Percentiles rank a stretch among this genome's conserved stretches.
phyloP scores from a whole-genome alignment of 2,329 filamentous ascomycete genomes.

The Fusarium nodosum region DNA sequence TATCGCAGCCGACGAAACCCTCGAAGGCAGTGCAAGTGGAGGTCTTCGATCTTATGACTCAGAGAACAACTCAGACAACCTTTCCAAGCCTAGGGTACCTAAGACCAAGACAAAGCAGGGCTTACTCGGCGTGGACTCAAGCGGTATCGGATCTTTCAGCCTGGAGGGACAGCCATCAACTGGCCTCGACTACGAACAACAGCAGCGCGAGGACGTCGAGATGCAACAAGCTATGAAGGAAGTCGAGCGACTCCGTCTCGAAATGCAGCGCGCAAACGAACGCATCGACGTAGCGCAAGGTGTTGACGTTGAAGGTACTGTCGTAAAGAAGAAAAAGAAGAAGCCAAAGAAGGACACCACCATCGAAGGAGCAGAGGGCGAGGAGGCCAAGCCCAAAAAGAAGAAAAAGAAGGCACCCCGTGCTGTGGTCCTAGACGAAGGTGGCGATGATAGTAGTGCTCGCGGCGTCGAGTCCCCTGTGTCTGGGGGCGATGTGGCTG shows the following conservation, averaged over 20 bases:
- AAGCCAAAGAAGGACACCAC: constrained; percentile 61
- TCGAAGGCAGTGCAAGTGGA: constrained; percentile 67
- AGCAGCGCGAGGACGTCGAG: constrained; percentile 84
- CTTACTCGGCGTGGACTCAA: constrained; percentile 88
- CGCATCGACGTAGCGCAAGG: constrained; percentile 78
- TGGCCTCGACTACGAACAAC: constrained; percentile 71
- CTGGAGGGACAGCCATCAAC: constrained; percentile 65
- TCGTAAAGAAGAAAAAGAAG: constrained; percentile 75
- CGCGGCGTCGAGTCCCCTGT: constrained; percentile 37
- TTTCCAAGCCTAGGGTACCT: constrained; percentile 63
- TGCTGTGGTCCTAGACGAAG: constrained; percentile 30
- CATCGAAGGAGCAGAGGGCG: constrained; percentile 35
- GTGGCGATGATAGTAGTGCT: constrained; percentile 39
- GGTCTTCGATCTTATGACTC: constrained; percentile 65
- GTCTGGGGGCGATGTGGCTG: constrained; percentile 48
- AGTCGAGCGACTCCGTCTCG: constrained; percentile 85
- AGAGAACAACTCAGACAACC: constrained; percentile 64
- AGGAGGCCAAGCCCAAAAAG: constrained; percentile 44
- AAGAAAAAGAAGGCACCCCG: constrained; percentile 54
- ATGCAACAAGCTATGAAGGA: constrained; percentile 91
- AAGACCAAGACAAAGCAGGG: constrained; percentile 72
- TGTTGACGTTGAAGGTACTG: constrained; percentile 73
- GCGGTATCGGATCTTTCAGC: constrained; percentile 79
- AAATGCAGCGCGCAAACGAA: constrained; percentile 89
- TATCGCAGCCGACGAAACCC: constrained; percentile 80